phyloP scores from a whole-genome alignment of 495 filamentous ascomycete species.

The Extremus antarcticus region DNA sequence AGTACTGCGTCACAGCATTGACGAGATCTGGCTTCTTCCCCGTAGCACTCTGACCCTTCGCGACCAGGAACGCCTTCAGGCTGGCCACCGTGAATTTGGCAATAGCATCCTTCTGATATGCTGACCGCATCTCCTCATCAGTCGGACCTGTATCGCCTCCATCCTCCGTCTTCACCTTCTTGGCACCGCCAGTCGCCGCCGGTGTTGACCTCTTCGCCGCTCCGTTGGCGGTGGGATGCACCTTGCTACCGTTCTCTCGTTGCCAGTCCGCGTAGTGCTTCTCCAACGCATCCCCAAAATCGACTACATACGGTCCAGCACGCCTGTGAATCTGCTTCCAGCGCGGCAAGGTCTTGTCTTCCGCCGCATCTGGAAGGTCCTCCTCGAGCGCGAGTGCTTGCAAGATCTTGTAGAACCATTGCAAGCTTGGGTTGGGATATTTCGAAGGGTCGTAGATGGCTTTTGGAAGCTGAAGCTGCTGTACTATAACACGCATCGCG shows the following conservation, averaged over 20 bases:
- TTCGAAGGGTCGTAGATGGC: constrained; percentile 69
- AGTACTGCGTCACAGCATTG: constrained; percentile 64
- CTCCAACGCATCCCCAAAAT: constrained; percentile 63
- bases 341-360: constrained; percentile 79
- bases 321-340: constrained; percentile 80
- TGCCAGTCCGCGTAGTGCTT: constrained; percentile 37
- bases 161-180: constrained; percentile 43
- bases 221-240: constrained; percentile 9
- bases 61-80: constrained; percentile 56
- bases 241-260: constrained; percentile 26
- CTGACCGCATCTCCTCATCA: constrained; percentile 49
- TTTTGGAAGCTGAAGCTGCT: constrained; percentile 83
- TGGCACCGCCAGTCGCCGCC: constrained; percentile 37
- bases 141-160: constrained; percentile 26
- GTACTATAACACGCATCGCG: constrained; percentile 66
- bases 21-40: constrained; percentile 62
- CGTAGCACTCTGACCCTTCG: constrained; percentile 47
- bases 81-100: constrained; percentile 59
- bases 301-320: constrained; percentile 61
- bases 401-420: constrained; percentile 96
- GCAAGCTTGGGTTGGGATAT: constrained; percentile 88
- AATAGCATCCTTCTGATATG: constrained; percentile 48
- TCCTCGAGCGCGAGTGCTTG: constrained; percentile 90
- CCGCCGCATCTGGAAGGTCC: constrained; percentile 66
- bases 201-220: constrained; percentile 34